A percentile compares a stretch with the other conserved stretches of the same genome.
Conservation (phyloP, 305 asterid species). For the Rubia peregrina region DNA sequence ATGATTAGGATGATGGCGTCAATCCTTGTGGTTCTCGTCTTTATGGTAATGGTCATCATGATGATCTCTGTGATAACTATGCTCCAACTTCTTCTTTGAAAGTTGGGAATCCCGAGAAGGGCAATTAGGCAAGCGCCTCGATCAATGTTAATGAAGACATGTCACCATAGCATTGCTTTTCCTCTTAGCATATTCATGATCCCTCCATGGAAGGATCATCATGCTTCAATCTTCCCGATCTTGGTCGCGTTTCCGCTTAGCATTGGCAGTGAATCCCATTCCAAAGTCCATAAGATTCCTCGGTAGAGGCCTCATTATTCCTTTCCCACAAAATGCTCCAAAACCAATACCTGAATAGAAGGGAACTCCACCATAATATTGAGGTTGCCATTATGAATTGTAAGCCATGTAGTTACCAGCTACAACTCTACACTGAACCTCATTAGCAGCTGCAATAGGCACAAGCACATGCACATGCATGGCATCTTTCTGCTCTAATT, state of each 20-base stretch:
- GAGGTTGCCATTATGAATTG: no score
- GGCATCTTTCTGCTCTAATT: no score
- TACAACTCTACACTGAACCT: no score
- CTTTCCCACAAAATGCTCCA: slow-evolving; percentile 44
- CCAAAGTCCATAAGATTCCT: slow-evolving; percentile 42
- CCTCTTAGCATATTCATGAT: slow-evolving; percentile 41
- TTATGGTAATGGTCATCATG: not conserved
- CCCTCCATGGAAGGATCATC: slow-evolving; percentile 67
- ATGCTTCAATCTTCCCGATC: slow-evolving; percentile 22
- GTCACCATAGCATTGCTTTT: not conserved
- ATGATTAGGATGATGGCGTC: slow-evolving; percentile 31
- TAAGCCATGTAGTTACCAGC: no score
- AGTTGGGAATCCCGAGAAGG: slow-evolving; percentile 21
- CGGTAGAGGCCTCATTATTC: slow-evolving; percentile 17
- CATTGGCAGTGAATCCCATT: slow-evolving; percentile 60
- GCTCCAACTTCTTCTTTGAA: slow-evolving; percentile 5
- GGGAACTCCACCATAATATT: no score
- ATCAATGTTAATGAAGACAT: not conserved
- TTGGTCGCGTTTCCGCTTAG: slow-evolving; percentile 15
- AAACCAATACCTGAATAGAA: no score
- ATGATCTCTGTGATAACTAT: not conserved
- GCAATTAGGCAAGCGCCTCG: not conserved
- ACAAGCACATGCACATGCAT: no score
- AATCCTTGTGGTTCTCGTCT: not conserved
- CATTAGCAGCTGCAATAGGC: no score